phyloP scores from a whole-genome alignment of 2,329 filamentous ascomycete species.

The Aspergillus clavatus region DNA sequence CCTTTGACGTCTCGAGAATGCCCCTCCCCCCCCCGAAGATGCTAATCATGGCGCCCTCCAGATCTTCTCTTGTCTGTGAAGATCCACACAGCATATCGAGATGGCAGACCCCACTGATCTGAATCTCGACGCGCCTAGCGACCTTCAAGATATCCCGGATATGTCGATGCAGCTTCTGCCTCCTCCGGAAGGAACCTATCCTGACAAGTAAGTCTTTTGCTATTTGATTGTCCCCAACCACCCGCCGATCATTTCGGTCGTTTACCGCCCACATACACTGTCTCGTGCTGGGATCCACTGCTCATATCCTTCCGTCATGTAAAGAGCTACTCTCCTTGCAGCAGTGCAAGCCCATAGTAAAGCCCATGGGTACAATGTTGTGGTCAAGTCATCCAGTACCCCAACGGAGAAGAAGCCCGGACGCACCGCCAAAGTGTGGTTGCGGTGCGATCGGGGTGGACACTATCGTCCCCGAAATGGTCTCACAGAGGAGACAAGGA shows the following conservation, averaged over 20 bases:
- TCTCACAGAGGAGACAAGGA: constrained; percentile 43
- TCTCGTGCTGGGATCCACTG: not conserved
- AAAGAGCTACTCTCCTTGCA: constrained; percentile 34
- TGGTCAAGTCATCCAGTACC: constrained; percentile 44
- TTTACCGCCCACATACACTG: constrained; percentile 9
- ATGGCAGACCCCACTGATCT: constrained; percentile 42
- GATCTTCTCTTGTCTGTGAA: constrained; percentile 10
- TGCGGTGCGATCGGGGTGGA: constrained; percentile 43
- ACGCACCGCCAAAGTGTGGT: constrained; percentile 42
- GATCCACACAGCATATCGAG: constrained; percentile 17
- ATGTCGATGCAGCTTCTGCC: constrained; percentile 39
- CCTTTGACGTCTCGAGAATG: not conserved
- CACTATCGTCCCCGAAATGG: constrained; percentile 43
- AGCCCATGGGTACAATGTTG: constrained; percentile 42
- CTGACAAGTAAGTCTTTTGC: constrained; percentile 38
- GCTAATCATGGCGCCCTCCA: constrained; percentile 18
- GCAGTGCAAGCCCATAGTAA: constrained; percentile 41
- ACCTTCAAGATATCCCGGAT: constrained; percentile 44
- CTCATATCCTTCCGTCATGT: constrained; percentile 1
- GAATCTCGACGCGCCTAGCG: constrained; percentile 43
- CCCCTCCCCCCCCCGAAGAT: constrained; percentile 12
- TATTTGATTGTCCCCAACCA: not conserved
- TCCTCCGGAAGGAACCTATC: constrained; percentile 42
- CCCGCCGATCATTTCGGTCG: not conserved
- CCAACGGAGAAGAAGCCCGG: constrained; percentile 44